Evolutionary conservation across 2,329 filamentous ascomycete genomes (phyloP), one percentile per base, ranked within the genome.

Genomic region (Coniochaeta sp.): DNA sequence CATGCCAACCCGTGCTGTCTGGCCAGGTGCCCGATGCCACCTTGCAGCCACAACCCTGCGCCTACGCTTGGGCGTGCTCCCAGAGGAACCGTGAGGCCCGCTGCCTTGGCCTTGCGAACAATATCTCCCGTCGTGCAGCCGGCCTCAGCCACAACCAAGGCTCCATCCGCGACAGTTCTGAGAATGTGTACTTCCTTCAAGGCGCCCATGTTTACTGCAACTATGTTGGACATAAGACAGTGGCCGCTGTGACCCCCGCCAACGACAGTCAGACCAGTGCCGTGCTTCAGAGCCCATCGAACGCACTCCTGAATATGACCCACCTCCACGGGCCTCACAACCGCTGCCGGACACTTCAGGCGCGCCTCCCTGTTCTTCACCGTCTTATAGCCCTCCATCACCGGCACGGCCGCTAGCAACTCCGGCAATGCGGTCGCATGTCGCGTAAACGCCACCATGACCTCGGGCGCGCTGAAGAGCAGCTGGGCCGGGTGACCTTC

Each of bases 41-140:
- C 86, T 73, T 88, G 84, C 55, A 89, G 73, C 83, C 83, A 88
- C 16, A 85, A 64, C 0, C 86, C 86, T 0, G 82, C 79, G 2
- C 86, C 85, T 28, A 88, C 83, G 64, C 84, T 87, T 63, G 85
- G 85, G 6, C 85, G 81, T 28, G 82, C 68, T 2, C 85, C 86
- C 3, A 88, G 68, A 0, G 85, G 84, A 1, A 88, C 79, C 60
- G 80, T 82, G 59, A 87, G 0, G 1, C 79, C 81, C 0, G 64
- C 73, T 1, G 61, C 70, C 74, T 80, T 79, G 40, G 80, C 66
- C 58, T 75, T 73, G 22, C 67, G 64, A 64, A 87, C 65, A 62
- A 88, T 81, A 57, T 85, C 79, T 0, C 75, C 81, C 0, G 79
- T 77, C 52, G 74, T 86, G 68, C 82, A 86, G 57, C 85, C 85